Evolutionary conservation across 768 basidiomycete genomes (phyloP), one percentile per base, ranked within the genome.

Genomic region (Symmetrospora coprosmae): DNA sequence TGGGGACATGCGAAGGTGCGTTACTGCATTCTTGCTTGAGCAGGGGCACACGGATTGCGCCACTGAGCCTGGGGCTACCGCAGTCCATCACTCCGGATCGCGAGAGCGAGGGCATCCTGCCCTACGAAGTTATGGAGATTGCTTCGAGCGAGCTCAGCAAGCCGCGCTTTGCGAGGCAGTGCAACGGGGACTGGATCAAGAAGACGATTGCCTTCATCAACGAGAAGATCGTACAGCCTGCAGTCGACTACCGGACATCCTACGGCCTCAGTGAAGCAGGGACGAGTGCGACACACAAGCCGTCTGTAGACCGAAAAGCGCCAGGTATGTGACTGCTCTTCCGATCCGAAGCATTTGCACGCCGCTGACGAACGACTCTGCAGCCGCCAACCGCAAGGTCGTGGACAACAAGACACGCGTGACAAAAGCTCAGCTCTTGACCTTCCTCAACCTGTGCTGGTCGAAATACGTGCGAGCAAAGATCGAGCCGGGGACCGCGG

Each of bases 401-500:
- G 84, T 92, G n/a, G 82, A 91, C 68, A 97, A 97, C 72, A 83
- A 81, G 72, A 78, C 81, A 45, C 91, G 90, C 72, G 88, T 96
- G 21, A 92, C 92, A 0, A 79, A 83, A 71, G 73, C 74, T 4
- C 94, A 97, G 68, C 71, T 99, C 1, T 77, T 75, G 41, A 75
- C 73, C 6, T 97, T 97, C 78, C 75, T 97, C 38, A 77, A 85
- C n/a, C 76, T 86, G 37, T 91, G 87, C 70, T 85, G 87, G 82
- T 81, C 81, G 17, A 87, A 86, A 72, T 97, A 94, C 70, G 84
- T 89, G 33, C 87, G 85, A 72, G 89, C 94, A 7, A 86, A 90
- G 68, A 92, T 97, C 65, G 94, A 97, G 74, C 94, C 94, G 60
- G 87, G 87, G 85, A 96, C 92, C 0, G 97, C 94, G 19, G 94